A percentile compares a stretch with the other conserved stretches of the same genome.
phyloP scores from a whole-genome alignment of 257 asterid genomes.

The Lavandula angustifolia region DNA sequence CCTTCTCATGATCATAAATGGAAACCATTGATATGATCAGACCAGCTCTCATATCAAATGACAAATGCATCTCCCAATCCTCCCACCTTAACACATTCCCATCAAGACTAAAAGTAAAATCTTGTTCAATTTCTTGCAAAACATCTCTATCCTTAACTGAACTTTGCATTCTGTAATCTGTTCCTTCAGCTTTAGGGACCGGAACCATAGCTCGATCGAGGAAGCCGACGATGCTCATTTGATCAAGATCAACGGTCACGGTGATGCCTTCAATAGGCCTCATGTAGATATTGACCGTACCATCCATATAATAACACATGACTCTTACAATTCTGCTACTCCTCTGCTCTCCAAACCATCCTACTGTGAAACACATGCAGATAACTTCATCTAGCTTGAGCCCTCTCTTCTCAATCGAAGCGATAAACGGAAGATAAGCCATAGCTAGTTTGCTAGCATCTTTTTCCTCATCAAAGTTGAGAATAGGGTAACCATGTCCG shows the following conservation, averaged over 20 bases:
- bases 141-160: background rate
- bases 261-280: conserved; percentile 75
- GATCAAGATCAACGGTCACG: conserved; percentile 62
- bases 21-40: conserved; percentile 62
- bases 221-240: conserved; percentile 47
- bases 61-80: conserved; percentile 61
- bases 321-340: conserved; percentile 49
- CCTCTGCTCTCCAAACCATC: conserved; percentile 67
- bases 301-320: conserved; percentile 63
- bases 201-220: conserved; percentile 52
- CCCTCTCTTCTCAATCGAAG: conserved; percentile 55
- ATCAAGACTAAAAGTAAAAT: conserved; percentile 40
- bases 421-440: conserved; percentile 45
- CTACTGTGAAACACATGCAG: conserved; percentile 47
- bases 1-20: conserved; percentile 48
- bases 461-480: conserved; percentile 41
- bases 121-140: conserved; percentile 36
- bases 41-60: conserved; percentile 76
- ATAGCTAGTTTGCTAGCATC: conserved; percentile 45
- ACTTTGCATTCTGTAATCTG: conserved; percentile 42
- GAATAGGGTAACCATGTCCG: conserved; percentile 63
- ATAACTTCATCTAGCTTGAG: conserved; percentile 54
- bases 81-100: conserved; percentile 67
- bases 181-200: conserved; percentile 62
- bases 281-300: conserved; percentile 64